Conservation (phyloP, 2,329 filamentous ascomycete genomes). For the Fusarium phyllophilum region DNA sequence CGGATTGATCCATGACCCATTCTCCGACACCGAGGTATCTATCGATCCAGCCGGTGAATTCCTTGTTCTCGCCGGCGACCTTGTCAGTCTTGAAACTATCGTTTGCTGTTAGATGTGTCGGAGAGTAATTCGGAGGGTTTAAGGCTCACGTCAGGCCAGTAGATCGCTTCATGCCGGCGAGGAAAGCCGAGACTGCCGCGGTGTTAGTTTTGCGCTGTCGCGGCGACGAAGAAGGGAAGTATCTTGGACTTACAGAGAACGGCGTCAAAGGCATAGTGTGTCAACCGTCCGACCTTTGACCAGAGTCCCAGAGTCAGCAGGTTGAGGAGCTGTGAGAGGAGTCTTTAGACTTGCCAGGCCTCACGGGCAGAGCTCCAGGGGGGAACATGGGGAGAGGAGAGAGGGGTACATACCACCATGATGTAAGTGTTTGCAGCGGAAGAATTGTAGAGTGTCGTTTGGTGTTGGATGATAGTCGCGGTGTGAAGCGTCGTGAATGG, state of each 20-base stretch:
- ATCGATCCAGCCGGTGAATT: conserved; percentile 87
- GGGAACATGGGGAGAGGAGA: not conserved
- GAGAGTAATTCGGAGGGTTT: not conserved
- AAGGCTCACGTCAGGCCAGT: conserved; percentile 93
- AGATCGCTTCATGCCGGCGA: conserved; percentile 96
- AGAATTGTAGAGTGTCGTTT: not conserved
- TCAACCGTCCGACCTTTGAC: conserved; percentile 88
- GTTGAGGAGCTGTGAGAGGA: conserved; percentile 66
- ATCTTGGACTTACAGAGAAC: conserved; percentile 76
- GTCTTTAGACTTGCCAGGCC: conserved; percentile 49
- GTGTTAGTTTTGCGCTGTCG: conserved; percentile 1
- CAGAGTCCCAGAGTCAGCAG: conserved; percentile 75
- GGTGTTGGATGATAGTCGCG: conserved; percentile 12
- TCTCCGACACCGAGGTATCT: conserved; percentile 95
- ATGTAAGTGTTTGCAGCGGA: conserved; percentile 21
- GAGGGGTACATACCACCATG: conserved; percentile 48
- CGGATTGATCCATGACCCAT: conserved; percentile 98
- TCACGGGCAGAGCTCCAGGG: conserved; percentile 37
- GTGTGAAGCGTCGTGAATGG: conserved; percentile 35
- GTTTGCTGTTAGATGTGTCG: conserved; percentile 41
- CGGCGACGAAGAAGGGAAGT: not conserved
- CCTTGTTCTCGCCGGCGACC: conserved; percentile 81
- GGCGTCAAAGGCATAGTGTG: conserved; percentile 96
- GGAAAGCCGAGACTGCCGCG: conserved; percentile 86
- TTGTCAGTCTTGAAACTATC: conserved; percentile 87